Evolutionary conservation across 1,139 yeast genomes (phyloP), one percentile per base, ranked within the genome.

Genomic region (Debaryomycetaceae sp.): DNA sequence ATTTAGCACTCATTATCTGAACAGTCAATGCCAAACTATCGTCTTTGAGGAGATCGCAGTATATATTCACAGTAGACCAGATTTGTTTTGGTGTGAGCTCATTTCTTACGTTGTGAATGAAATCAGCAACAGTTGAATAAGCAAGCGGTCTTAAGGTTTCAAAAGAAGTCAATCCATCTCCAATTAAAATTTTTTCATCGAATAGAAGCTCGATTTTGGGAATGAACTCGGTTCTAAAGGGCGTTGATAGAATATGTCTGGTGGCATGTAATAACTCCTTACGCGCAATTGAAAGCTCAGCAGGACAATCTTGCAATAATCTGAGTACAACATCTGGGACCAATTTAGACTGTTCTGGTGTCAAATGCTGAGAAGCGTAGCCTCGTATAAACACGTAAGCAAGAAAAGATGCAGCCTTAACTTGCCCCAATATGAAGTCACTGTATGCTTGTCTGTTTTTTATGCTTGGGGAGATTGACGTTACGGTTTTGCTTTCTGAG

Each of bases 1-100:
- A 70, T 61, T 91, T 92, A 4, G 98, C 97, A 65, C 97, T 87
- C 98, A 92, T 89, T 16, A 92, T 87, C 60, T 94, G 98, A 32
- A 91, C 96, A 6, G 96, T 87, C 43, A 89, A 75, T 1, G 96
- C 95, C 48, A 94, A 67, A 0, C 94, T 71, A 50, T 81, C 83
- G 56, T 92, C 98, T 51, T 85, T 86, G 48, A 94, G 70, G 50
- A 88, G 81, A 31, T 76, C 79, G 54, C 96, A 86, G 57, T 88
- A 94, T 41, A 88, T 86, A 35, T 74, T 76, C 4, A 94, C 95
- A 0, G 96, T 87, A 42, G 86, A 83, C 83, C 95, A 84, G 8
- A 92, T 86, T 56, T 89, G 97, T 31, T 79, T 80, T 1, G 94
- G 80, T 1, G 87, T 82, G 42, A 94, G 70, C 48, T 91, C 96